phyloP scores from a whole-genome alignment of 2,329 filamentous ascomycete species.

The Kalmusia sp. region DNA sequence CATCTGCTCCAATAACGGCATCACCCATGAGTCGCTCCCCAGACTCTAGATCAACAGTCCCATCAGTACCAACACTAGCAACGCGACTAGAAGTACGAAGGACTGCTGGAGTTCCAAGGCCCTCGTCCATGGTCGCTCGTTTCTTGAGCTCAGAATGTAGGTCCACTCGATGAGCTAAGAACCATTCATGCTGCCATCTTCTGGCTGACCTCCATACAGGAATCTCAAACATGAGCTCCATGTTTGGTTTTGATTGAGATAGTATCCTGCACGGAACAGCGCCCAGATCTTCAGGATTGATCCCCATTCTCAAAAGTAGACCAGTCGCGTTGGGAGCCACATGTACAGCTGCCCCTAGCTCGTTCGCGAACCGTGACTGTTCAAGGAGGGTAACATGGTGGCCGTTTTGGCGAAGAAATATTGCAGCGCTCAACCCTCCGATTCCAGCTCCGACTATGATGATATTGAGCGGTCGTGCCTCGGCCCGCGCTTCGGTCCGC shows the following conservation, averaged over 20 bases:
- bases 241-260: constrained; percentile 48
- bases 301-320: constrained; percentile 56
- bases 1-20: constrained; percentile 63
- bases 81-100: constrained; percentile 54
- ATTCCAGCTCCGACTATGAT: constrained; percentile 56
- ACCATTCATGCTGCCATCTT: constrained; percentile 62
- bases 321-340: constrained; percentile 68
- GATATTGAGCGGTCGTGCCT: constrained; percentile 51
- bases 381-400: constrained; percentile 37
- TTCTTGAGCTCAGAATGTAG: constrained; percentile 62
- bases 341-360: constrained; percentile 68
- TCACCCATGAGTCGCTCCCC: constrained; percentile 56
- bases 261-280: constrained; percentile 37
- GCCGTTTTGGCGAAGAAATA: constrained; percentile 57
- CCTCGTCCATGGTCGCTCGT: constrained; percentile 50
- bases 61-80: constrained; percentile 47
- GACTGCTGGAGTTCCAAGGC: constrained; percentile 44
- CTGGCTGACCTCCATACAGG: constrained; percentile 48
- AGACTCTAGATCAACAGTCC: constrained; percentile 53
- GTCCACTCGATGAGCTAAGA: constrained; percentile 60
- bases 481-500: no score
- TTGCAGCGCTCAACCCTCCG: constrained; percentile 60
- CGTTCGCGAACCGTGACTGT: constrained; percentile 62
- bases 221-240: constrained; percentile 45
- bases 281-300: constrained; percentile 50